Evolutionary conservation across 495 filamentous ascomycete genomes (phyloP).

Genomic region (Hypoxylon subgilvum): DNA sequence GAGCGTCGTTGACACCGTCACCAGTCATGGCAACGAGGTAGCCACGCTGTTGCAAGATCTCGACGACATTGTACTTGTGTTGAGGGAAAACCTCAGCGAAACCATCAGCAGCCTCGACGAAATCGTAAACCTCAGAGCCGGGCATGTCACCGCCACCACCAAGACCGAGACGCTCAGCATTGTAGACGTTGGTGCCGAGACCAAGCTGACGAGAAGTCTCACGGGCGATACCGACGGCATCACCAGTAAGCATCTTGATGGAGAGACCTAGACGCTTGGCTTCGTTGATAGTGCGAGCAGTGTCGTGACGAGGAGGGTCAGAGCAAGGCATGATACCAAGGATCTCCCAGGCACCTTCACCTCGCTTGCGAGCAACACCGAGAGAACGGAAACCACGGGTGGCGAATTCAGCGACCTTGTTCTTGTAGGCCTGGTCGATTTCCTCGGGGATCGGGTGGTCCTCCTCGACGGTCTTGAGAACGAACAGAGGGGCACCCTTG

Average conservation of each 20-base stretch:
- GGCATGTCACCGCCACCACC: slow-evolving; percentile 89
- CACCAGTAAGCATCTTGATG: slow-evolving; percentile 97
- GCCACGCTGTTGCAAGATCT: slow-evolving; percentile 95
- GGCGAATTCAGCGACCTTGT: slow-evolving; percentile 89
- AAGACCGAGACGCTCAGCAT: slow-evolving; percentile 82
- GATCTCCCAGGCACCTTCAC: slow-evolving; percentile 79
- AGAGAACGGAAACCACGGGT: slow-evolving; percentile 90
- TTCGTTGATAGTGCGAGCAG: slow-evolving; percentile 86
- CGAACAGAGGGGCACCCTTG: slow-evolving; percentile 87
- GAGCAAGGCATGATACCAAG: slow-evolving; percentile 93
- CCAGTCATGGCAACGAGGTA: slow-evolving; percentile 98
- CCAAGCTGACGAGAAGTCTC: slow-evolving; percentile 89
- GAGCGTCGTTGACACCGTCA: slow-evolving; percentile 97
- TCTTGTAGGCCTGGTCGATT: slow-evolving; percentile 80
- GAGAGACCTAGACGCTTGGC: slow-evolving; percentile 84
- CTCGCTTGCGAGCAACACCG: slow-evolving; percentile 86
- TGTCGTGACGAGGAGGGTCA: slow-evolving; percentile 90
- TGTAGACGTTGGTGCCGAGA: slow-evolving; percentile 92
- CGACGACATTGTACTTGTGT: slow-evolving; percentile 97
- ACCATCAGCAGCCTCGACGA: slow-evolving; percentile 93
- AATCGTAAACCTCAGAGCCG: slow-evolving; percentile 90
- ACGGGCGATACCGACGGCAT: slow-evolving; percentile 89
- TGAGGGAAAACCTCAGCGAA: slow-evolving; percentile 97
- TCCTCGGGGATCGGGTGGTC: slow-evolving; percentile 76
- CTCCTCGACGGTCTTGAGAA: slow-evolving; percentile 81